A percentile compares a stretch with the other conserved stretches of the same genome.
phyloP scores from a whole-genome alignment of 2,329 filamentous ascomycete genomes.

The Metarhizium album region DNA sequence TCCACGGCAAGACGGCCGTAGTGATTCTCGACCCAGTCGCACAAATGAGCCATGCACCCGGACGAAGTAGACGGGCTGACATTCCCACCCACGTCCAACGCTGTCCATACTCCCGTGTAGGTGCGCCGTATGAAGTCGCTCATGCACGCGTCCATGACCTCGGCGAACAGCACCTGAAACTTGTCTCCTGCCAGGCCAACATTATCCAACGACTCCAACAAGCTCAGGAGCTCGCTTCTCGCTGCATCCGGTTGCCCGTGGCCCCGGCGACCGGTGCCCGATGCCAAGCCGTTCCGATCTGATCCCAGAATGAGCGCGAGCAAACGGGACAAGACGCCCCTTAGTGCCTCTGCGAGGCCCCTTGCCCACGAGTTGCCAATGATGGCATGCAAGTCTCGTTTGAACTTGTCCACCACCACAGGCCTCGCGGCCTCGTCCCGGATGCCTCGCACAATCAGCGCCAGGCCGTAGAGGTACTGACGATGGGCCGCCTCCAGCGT shows the following conservation, averaged over 20 bases:
- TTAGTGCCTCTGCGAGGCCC: conserved; percentile 42
- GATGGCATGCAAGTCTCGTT: conserved; percentile 51
- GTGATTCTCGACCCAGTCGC: conserved; percentile 56
- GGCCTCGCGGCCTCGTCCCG: conserved; percentile 25
- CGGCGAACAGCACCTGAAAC: conserved; percentile 61
- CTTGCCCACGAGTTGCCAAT: conserved; percentile 51
- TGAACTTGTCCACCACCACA: conserved; percentile 39
- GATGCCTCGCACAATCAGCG: conserved; percentile 38
- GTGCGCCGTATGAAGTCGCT: conserved; percentile 48
- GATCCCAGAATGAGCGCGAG: conserved; percentile 36
- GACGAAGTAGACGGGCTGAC: neutral
- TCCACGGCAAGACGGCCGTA: conserved; percentile 55
- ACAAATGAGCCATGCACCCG: conserved; percentile 47
- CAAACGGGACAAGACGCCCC: conserved; percentile 41
- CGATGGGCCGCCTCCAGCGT: conserved; percentile 49
- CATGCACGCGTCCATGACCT: conserved; percentile 58
- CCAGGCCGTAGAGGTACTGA: conserved; percentile 45
- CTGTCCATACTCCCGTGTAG: conserved; percentile 52
- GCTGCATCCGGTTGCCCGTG: conserved; percentile 24
- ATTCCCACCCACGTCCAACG: conserved; percentile 12
- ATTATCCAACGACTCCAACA: conserved; percentile 48
- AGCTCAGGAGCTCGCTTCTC: conserved; percentile 39
- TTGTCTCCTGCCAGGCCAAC: conserved; percentile 59
- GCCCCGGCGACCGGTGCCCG: conserved; percentile 3
- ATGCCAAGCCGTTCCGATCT: neutral